phyloP scores from a whole-genome alignment of 1,139 yeast species.

The Candida sanyaensis region DNA sequence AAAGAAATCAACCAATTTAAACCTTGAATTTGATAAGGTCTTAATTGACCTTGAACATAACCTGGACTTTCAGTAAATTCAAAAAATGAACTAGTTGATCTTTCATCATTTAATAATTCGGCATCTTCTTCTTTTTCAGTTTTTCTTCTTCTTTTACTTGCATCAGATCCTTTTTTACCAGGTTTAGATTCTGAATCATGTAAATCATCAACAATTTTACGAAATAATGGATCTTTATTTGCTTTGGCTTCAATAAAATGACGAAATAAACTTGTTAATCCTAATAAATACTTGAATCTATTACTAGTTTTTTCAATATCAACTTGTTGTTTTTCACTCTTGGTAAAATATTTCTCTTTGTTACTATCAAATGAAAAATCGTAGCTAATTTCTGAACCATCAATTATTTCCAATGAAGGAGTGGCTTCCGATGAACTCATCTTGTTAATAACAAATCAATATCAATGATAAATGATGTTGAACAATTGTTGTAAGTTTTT shows the following conservation, averaged over 20 bases:
- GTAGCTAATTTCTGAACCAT: conserved; percentile 9
- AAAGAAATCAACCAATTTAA: conserved; percentile 87
- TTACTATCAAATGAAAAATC: conserved; percentile 18
- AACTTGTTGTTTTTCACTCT: conserved; percentile 47
- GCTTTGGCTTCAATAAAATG: conserved; percentile 72
- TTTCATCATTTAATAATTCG: conserved; percentile 60
- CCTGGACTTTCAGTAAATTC: conserved; percentile 70
- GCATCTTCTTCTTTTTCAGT: conserved; percentile 75
- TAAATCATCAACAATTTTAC: conserved; percentile 46
- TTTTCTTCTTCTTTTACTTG: conserved; percentile 48
- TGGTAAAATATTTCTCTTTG: conserved; percentile 42
- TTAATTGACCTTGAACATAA: conserved; percentile 60
- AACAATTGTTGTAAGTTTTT: too few relatives aligned
- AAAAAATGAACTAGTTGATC: conserved; percentile 39
- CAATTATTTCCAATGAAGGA: conserved; percentile 22
- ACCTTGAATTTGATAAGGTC: conserved; percentile 92
- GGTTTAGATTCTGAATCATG: conserved; percentile 26
- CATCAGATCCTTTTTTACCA: conserved; percentile 14
- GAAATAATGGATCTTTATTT: conserved; percentile 59
- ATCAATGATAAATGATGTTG: background rate
- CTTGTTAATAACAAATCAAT: background rate
- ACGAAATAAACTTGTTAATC: conserved; percentile 66
- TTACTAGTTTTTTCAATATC: conserved; percentile 57
- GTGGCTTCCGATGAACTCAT: conserved; percentile 14
- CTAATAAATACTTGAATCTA: conserved; percentile 65